These are phyloP conservation scores for Pleurotus salmoneostramineus DNA, from an alignment of 768 basidiomycete species.

Conservation along the genomic window DNA sequence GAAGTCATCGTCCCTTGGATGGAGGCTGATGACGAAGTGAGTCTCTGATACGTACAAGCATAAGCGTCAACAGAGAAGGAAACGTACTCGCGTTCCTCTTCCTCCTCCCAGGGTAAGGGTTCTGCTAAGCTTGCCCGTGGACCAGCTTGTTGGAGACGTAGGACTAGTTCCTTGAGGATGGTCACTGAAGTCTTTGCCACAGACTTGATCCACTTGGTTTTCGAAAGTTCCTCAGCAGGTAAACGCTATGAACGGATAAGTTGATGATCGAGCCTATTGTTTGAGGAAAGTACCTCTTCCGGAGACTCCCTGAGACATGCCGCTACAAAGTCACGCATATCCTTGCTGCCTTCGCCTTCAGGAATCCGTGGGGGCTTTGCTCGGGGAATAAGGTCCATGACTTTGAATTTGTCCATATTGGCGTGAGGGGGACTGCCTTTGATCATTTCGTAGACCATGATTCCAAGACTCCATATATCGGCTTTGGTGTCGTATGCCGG, in stretches of 20 bases:
- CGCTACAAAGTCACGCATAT: constrained; percentile 86
- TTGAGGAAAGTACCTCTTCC: constrained; percentile 50
- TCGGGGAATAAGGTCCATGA: constrained; percentile 87
- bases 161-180: constrained; percentile 75
- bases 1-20: constrained; percentile 25
- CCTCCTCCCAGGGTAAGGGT: constrained; percentile 68
- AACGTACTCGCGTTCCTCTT: constrained; percentile 54
- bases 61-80: background rate
- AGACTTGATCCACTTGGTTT: constrained; percentile 88
- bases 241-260: constrained; percentile 53
- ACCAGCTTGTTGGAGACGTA: constrained; percentile 69
- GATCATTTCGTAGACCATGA: constrained; percentile 94
- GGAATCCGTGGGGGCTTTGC: constrained; percentile 76
- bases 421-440: constrained; percentile 95
- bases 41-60: background rate
- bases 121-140: constrained; percentile 75
- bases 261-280: background rate
- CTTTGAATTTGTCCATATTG: constrained; percentile 78
- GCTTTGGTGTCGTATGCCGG: constrained; percentile 96
- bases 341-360: constrained; percentile 77
- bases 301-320: constrained; percentile 81
- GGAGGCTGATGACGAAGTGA: constrained; percentile 13
- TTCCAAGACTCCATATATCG: constrained; percentile 97
- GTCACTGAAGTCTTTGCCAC: constrained; percentile 63
- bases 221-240: constrained; percentile 83